These are phyloP conservation scores for Komagataella pseudopastoris DNA, from an alignment of 805 yeast species.

Conservation along the genomic window DNA sequence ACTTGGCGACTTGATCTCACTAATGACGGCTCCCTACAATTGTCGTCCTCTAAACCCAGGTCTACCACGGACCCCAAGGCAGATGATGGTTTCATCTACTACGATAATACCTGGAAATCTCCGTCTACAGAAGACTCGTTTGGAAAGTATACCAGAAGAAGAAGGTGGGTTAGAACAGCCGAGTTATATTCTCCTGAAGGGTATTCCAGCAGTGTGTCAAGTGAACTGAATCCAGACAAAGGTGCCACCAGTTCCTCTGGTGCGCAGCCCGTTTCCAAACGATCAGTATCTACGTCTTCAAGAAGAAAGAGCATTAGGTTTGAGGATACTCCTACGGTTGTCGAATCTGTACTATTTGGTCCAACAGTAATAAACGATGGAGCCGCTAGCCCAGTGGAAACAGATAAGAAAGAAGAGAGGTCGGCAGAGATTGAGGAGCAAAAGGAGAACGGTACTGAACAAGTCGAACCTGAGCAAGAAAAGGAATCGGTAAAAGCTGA, in stretches of 20 bases:
- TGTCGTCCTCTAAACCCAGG: conserved; percentile 45
- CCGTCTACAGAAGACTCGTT: conserved; percentile 82
- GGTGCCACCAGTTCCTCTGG: conserved; percentile 2
- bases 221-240: not conserved
- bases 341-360: conserved; percentile 1
- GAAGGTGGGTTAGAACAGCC: conserved; percentile 95
- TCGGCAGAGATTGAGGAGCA: conserved; percentile 1
- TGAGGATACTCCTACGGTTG: conserved; percentile 10
- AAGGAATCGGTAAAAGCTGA: not conserved
- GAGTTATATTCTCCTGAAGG: conserved; percentile 41
- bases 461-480: not conserved
- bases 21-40: conserved; percentile 73
- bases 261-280: conserved; percentile 6
- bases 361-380: not conserved
- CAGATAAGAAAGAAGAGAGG: not conserved
- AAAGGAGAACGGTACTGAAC: not conserved
- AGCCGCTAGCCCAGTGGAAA: not conserved
- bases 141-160: conserved; percentile 82
- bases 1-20: conserved; percentile 86
- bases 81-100: conserved; percentile 81
- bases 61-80: conserved; percentile 57
- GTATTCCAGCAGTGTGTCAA: not conserved
- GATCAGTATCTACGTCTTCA: conserved; percentile 4
- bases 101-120: conserved; percentile 88
- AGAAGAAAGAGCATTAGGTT: conserved; percentile 16